Percentiles rank a stretch among this genome's conserved stretches.
Conservation (phyloP, 2,329 filamentous ascomycete genomes). For the Parastagonospora avenae region DNA sequence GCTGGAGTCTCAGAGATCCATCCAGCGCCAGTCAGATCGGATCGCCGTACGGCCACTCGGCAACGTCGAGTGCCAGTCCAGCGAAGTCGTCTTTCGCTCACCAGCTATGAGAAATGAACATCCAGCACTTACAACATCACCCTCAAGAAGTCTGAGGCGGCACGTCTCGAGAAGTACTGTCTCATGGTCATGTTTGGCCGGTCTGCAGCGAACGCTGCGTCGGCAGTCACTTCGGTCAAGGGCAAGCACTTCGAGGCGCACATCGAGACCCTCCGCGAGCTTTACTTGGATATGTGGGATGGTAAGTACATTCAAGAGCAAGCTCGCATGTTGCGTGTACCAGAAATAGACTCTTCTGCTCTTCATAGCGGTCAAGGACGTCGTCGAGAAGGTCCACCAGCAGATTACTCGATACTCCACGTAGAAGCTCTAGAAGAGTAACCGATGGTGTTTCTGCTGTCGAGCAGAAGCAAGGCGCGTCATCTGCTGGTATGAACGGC, state of each 20-base stretch:
- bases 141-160: conserved; percentile 44
- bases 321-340: too few relatives aligned
- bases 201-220: conserved; percentile 10
- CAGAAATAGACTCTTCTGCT: too few relatives aligned
- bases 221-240: conserved; percentile 10
- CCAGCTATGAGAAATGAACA: too few relatives aligned
- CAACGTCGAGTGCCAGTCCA: background rate
- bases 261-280: conserved; percentile 38
- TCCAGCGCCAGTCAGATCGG: background rate
- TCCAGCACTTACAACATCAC: conserved; percentile 37
- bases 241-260: conserved; percentile 41
- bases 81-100: background rate
- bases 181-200: conserved; percentile 26
- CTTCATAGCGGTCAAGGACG: conserved; percentile 24
- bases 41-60: background rate
- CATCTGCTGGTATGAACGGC: too few relatives aligned
- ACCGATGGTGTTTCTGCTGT: too few relatives aligned
- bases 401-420: conserved; percentile 34
- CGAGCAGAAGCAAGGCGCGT: too few relatives aligned
- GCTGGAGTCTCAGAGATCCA: background rate
- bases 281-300: conserved; percentile 29
- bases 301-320: conserved; percentile 24
- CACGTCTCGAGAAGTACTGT: conserved; percentile 37
- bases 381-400: conserved; percentile 32
- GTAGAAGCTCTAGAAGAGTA: too few relatives aligned